Evolutionary conservation across 345 rosid genomes (phyloP), one percentile per base, ranked within the genome.

Genomic region (Physaria fendleri): DNA sequence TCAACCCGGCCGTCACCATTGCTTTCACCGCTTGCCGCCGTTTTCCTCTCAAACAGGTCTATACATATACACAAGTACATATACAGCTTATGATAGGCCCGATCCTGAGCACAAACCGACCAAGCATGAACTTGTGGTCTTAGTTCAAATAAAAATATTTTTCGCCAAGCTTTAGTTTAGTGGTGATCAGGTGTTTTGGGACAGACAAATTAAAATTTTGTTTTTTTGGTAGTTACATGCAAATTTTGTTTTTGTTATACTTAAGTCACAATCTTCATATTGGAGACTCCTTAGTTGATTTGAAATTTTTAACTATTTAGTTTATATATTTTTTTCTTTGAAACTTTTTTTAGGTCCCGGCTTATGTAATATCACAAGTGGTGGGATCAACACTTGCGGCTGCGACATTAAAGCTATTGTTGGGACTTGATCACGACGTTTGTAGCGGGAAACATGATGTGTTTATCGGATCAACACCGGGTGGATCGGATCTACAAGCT

Each of bases 1-100:
- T 90, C 42, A 90, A 90, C 56, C 97, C 96, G n/a, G 87, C 97
- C 1, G 94, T 90, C 66, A 90, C 96, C 56, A 73, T 87, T 14
- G 97, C 97, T 53, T 85, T 85, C 45, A 95, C 97, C n/a, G 64
- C 87, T 34, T 80, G 85, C 81, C 77, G 75, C 58, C 78, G 94
- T 43, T 90, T 90, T 62, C 96, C 97, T 4, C 73, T 80, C 67
- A 85, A 74, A 76, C 94, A 82, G 82, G 96, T 82, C 25, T 15
- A 14, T 1, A 4, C 12, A 32, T 16, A 12, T 27, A 4, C 25
- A 52, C 43, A 49, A 8, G 7, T 39, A 39, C 22, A 16, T 39
- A 39, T 39, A n/a, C n/a, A 39, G 43, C 43, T 11, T 16, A 15
- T n/a, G n/a, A n/a, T n/a, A n/a, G n/a, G n/a, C n/a, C n/a, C n/a